These are phyloP conservation scores for Biscogniauxia marginata DNA, from an alignment of 2,329 filamentous ascomycete genomes.

Conservation along the genomic window DNA sequence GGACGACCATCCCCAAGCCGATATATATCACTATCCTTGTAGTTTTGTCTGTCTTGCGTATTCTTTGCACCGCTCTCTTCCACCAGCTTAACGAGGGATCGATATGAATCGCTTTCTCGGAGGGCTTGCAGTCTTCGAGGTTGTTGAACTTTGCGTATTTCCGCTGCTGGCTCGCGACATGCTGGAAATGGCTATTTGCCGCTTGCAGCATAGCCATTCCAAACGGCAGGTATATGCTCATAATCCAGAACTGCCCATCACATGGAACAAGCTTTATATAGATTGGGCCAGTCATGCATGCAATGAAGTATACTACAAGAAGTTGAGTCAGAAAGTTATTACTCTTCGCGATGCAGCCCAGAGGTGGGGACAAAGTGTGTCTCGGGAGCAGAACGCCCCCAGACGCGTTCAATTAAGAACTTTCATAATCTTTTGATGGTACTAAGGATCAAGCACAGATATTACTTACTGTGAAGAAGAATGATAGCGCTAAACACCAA, in stretches of 20 bases:
- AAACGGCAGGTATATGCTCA: slow-evolving; percentile 63
- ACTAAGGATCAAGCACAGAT: not conserved
- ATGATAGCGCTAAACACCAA: slow-evolving; percentile 27
- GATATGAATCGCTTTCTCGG: slow-evolving; percentile 23
- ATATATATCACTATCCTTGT: slow-evolving; percentile 51
- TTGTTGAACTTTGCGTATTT: slow-evolving; percentile 34
- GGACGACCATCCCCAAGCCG: slow-evolving; percentile 52
- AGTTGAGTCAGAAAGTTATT: not conserved
- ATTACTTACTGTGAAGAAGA: slow-evolving; percentile 15
- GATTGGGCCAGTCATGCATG: slow-evolving; percentile 33
- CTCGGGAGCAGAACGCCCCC: no score
- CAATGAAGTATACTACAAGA: slow-evolving; percentile 12
- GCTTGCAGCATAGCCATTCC: slow-evolving; percentile 67
- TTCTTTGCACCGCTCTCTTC: slow-evolving; percentile 30
- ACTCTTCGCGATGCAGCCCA: no score
- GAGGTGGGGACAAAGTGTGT: no score
- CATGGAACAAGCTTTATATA: slow-evolving; percentile 43
- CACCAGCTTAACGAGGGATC: slow-evolving; percentile 19
- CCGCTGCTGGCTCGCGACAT: slow-evolving; percentile 55
- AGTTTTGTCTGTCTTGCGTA: slow-evolving; percentile 44
- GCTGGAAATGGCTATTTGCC: slow-evolving; percentile 59
- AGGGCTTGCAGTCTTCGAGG: slow-evolving; percentile 15
- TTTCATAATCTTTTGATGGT: no score
- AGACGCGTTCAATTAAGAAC: no score
- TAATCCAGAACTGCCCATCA: slow-evolving; percentile 62